These are phyloP conservation scores for Solanum ossicruentum DNA, from an alignment of 257 asterid genomes.

Conservation along the genomic window DNA sequence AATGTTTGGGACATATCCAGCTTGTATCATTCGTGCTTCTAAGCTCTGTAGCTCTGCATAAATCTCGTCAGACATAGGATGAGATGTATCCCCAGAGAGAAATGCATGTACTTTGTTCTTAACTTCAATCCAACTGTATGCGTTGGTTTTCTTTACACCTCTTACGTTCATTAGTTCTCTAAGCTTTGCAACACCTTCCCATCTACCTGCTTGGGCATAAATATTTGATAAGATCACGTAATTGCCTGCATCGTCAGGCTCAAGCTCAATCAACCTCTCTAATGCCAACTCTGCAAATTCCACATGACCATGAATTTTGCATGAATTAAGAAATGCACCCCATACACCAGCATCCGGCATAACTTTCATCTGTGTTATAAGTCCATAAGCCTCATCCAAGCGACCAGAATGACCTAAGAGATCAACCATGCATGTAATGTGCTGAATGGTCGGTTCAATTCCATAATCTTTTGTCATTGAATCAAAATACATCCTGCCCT, in stretches of 20 bases:
- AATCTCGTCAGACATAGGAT: constrained; percentile 37
- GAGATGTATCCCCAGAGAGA: constrained; percentile 47
- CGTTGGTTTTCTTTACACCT: constrained; percentile 36
- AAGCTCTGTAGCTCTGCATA: constrained; percentile 31
- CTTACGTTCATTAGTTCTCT: constrained; percentile 34
- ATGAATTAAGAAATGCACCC: constrained; percentile 59
- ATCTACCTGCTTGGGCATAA: constrained; percentile 54
- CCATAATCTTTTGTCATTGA: constrained; percentile 25
- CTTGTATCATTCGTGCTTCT: constrained; percentile 27
- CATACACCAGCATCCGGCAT: constrained; percentile 51
- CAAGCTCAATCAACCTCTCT: constrained; percentile 33
- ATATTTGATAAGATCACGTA: constrained; percentile 45
- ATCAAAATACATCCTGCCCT: constrained; percentile 32
- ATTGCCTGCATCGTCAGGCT: constrained; percentile 49
- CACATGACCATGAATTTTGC: constrained; percentile 42
- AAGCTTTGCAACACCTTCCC: constrained; percentile 45
- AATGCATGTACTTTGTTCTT: constrained; percentile 40
- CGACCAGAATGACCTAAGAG: constrained; percentile 42
- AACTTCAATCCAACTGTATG: constrained; percentile 56
- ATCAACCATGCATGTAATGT: constrained; percentile 54
- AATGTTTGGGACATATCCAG: constrained; percentile 40
- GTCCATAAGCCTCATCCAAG: constrained; percentile 33
- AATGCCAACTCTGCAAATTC: constrained; percentile 46
- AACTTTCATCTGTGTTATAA: constrained; percentile 28
- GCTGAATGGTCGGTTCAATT: constrained; percentile 46